A percentile compares a stretch with the other conserved stretches of the same genome.
These are phyloP conservation scores for Magnaporthiopsis poae DNA, from an alignment of 2,329 filamentous ascomycete species.

Conservation along the genomic window DNA sequence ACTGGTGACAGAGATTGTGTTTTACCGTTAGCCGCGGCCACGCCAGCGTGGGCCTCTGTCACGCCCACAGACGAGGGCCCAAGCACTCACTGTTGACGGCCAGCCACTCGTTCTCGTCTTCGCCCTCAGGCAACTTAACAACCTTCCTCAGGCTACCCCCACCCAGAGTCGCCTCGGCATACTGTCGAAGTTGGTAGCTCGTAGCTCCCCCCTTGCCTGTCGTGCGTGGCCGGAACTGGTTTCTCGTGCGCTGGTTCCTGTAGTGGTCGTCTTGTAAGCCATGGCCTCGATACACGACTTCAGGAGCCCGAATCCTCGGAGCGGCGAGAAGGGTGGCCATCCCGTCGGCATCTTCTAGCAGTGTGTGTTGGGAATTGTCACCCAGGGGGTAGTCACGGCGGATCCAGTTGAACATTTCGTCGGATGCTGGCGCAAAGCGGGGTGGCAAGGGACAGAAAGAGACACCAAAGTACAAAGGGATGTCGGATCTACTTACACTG, in stretches of 20 bases:
- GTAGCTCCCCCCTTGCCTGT: conserved; percentile 76
- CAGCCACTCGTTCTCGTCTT: conserved; percentile 96
- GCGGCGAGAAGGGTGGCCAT: conserved; percentile 4
- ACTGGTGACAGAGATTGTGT: conserved; percentile 40
- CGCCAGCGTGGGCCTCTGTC: neutral
- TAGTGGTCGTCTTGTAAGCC: conserved; percentile 22
- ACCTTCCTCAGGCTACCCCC: conserved; percentile 92
- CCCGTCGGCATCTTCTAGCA: neutral
- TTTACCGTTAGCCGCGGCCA: conserved; percentile 18
- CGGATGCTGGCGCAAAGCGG: neutral
- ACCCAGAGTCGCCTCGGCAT: conserved; percentile 91
- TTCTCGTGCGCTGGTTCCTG: conserved; percentile 78
- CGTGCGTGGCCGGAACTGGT: conserved; percentile 82
- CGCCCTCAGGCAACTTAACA: conserved; percentile 90
- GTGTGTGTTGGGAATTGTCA: too few relatives aligned
- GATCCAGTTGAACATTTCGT: conserved; percentile 11
- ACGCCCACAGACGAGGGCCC: neutral
- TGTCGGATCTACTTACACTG: conserved; percentile 21
- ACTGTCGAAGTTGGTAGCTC: conserved; percentile 87
- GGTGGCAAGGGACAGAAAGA: neutral
- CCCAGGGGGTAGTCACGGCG: neutral
- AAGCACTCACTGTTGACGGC: conserved; percentile 75
- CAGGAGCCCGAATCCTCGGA: conserved; percentile 19
- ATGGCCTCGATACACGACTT: conserved; percentile 25
- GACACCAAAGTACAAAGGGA: conserved; percentile 13